phyloP scores from a whole-genome alignment of 176 grass and related monocot genomes.

The sorghum (Sorghum bicolor) region DNA sequence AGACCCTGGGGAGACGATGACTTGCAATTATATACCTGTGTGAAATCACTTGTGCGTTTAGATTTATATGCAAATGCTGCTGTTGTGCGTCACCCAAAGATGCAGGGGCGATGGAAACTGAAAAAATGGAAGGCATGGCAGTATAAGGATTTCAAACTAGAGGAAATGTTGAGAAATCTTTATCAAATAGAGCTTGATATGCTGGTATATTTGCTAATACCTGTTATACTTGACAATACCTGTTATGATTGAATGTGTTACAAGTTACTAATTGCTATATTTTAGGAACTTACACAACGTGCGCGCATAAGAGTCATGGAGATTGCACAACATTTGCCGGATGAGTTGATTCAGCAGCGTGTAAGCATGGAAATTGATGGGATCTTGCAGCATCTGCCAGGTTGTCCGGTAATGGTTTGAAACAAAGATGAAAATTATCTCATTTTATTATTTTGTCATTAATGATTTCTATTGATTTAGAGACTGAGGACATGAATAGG shows the following conservation, averaged over 20 bases:
- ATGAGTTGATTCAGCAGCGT: neutral
- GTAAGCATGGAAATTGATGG: neutral
- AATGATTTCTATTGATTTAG: neutral
- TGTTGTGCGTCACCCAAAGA: neutral
- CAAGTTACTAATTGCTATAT: neutral
- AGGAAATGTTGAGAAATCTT: neutral
- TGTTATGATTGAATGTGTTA: neutral
- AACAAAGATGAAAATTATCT: neutral
- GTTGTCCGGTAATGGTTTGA: neutral
- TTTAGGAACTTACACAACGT: neutral
- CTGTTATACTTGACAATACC: neutral
- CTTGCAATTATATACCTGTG: neutral
- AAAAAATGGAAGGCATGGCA: neutral
- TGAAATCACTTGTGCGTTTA: conserved; percentile 27
- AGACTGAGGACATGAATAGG: neutral
- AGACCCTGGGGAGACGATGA: neutral
- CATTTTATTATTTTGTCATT: neutral
- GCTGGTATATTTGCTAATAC: neutral
- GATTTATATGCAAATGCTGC: conserved; percentile 16
- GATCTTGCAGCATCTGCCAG: neutral
- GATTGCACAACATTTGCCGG: neutral
- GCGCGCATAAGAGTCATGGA: neutral
- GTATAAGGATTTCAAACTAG: neutral
- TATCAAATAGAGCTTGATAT: neutral
- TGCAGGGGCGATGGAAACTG: neutral